A percentile compares a stretch with the other conserved stretches of the same genome.
Evolutionary conservation across 768 basidiomycete genomes (phyloP).

Genomic region (Podaxis rugospora): DNA sequence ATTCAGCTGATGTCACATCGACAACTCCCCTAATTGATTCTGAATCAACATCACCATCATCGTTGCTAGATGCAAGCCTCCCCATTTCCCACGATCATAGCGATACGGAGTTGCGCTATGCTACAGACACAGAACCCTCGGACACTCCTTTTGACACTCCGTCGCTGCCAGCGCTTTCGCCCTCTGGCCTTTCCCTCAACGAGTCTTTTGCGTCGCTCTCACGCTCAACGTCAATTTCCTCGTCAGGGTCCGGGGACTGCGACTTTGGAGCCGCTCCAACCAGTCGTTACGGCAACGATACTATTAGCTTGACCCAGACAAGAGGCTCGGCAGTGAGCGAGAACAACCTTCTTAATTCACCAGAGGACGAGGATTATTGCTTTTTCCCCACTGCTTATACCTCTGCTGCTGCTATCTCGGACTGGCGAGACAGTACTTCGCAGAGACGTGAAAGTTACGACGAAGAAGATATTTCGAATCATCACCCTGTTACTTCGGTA

Average conservation of each 20-base stretch:
- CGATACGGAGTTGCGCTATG: conserved; percentile 13
- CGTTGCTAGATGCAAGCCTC: not conserved
- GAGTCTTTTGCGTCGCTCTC: conserved; percentile 29
- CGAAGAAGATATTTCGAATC: not conserved
- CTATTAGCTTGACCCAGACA: conserved; percentile 9
- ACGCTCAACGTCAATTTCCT: conserved; percentile 34
- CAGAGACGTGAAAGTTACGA: not conserved
- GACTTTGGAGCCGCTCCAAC: conserved; percentile 13
- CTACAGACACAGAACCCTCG: conserved; percentile 12
- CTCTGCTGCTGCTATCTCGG: conserved; percentile 15
- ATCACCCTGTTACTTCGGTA: not conserved
- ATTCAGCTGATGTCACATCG: not conserved
- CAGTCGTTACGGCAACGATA: conserved; percentile 8
- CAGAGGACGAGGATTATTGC: conserved; percentile 16
- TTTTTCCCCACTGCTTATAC: conserved; percentile 19
- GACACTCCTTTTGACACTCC: conserved; percentile 25
- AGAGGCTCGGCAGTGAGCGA: conserved; percentile 17
- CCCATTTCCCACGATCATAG: not conserved
- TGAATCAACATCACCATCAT: not conserved
- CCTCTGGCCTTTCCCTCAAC: conserved; percentile 8
- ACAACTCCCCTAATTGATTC: not conserved
- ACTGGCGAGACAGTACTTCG: conserved; percentile 11
- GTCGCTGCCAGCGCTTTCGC: conserved; percentile 29
- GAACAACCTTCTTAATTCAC: conserved; percentile 16
- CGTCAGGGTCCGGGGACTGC: conserved; percentile 23